phyloP scores from a whole-genome alignment of 1,139 yeast species.

The Kluyveromyces sp. region DNA sequence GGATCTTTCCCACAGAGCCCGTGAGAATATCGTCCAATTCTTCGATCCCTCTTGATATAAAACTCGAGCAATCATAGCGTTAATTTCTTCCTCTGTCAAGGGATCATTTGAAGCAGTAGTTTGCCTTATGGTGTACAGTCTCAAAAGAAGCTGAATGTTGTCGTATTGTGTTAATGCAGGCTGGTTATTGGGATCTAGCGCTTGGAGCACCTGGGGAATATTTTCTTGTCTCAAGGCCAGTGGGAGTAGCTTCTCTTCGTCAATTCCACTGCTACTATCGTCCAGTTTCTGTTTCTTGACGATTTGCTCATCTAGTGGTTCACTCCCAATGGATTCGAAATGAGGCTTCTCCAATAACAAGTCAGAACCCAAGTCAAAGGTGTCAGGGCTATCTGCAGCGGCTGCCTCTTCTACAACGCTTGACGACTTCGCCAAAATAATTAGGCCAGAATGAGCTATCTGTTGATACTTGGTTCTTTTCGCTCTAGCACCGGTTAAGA shows the following conservation, averaged over 20 bases:
- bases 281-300: slow-evolving; percentile 33
- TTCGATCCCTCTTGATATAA: slow-evolving; percentile 40
- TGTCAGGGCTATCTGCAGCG: slow-evolving; percentile 39
- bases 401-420: slow-evolving; percentile 25
- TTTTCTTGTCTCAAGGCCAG: slow-evolving; percentile 53
- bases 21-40: slow-evolving; percentile 67
- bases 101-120: slow-evolving; percentile 67
- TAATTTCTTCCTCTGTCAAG: slow-evolving; percentile 73
- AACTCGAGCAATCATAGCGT: slow-evolving; percentile 68
- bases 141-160: slow-evolving; percentile 59
- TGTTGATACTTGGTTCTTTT: slow-evolving; percentile 80
- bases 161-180: slow-evolving; percentile 69
- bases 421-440: slow-evolving; percentile 61
- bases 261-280: slow-evolving; percentile 26
- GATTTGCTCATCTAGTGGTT: slow-evolving; percentile 36
- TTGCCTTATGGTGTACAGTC: slow-evolving; percentile 57
- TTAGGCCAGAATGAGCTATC: slow-evolving; percentile 60
- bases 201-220: slow-evolving; percentile 50
- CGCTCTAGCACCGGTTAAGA: slow-evolving; percentile 83
- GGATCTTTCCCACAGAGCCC: slow-evolving; percentile 89
- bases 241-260: slow-evolving; percentile 45
- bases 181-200: slow-evolving; percentile 74
- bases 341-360: slow-evolving; percentile 68
- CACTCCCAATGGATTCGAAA: slow-evolving; percentile 54
- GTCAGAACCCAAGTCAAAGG: slow-evolving; percentile 66